Percentiles rank a stretch among this genome's conserved stretches.
Conservation (phyloP, 495 filamentous ascomycete species). For the Xylaria bambusicola region DNA sequence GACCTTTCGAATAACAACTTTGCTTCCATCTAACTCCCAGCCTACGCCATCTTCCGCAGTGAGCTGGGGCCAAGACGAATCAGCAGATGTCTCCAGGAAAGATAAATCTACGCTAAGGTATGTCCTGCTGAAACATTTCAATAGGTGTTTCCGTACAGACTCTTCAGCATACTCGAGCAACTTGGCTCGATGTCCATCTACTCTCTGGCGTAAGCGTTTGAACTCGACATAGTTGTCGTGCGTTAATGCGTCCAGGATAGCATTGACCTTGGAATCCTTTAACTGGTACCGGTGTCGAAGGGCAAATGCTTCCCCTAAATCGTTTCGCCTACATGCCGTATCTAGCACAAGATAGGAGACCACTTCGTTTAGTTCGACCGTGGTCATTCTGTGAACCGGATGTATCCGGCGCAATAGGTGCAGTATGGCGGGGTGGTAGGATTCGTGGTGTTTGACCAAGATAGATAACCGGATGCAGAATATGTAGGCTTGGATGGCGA, state of each 20-base stretch:
- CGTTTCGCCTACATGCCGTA: conserved; percentile 78
- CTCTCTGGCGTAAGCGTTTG: conserved; percentile 65
- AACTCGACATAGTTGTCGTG: conserved; percentile 83
- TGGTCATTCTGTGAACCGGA: conserved; percentile 60
- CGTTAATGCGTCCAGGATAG: conserved; percentile 67
- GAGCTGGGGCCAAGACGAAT: conserved; percentile 67
- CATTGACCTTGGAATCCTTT: conserved; percentile 62
- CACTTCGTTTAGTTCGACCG: conserved; percentile 72
- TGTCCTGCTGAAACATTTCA: conserved; percentile 80
- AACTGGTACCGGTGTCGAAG: conserved; percentile 57
- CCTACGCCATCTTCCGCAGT: conserved; percentile 65
- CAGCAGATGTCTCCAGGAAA: conserved; percentile 65
- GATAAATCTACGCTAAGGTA: conserved; percentile 73
- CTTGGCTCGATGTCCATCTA: conserved; percentile 73
- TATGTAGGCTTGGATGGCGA: conserved; percentile 68
- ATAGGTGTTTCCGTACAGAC: conserved; percentile 65
- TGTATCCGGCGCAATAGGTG: conserved; percentile 76
- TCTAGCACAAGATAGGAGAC: conserved; percentile 82
- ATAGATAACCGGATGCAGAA: conserved; percentile 86
- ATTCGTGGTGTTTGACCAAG: conserved; percentile 74
- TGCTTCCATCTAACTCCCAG: conserved; percentile 73
- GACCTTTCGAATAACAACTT: conserved; percentile 67
- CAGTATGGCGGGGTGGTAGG: conserved; percentile 84
- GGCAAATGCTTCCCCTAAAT: conserved; percentile 72
- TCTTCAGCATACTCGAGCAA: conserved; percentile 81